Percentiles rank a stretch among this genome's conserved stretches.
phyloP scores from a whole-genome alignment of 768 basidiomycete species.

The Serendipita sp. region DNA sequence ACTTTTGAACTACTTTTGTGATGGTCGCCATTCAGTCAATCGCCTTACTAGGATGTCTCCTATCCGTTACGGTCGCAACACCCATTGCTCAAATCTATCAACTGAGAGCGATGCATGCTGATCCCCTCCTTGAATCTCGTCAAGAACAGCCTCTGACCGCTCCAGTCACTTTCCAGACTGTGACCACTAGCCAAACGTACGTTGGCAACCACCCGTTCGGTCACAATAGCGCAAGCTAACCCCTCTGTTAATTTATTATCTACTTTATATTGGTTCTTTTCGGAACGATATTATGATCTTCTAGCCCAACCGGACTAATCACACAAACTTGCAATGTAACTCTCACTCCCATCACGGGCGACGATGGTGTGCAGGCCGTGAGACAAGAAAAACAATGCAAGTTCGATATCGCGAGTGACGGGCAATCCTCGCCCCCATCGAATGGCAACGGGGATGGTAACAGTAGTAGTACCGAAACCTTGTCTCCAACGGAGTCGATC shows the following conservation, averaged over 20 bases:
- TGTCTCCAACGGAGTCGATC: not conserved
- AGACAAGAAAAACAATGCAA: slow-evolving; percentile 40
- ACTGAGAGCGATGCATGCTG: not conserved
- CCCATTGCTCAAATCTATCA: not conserved
- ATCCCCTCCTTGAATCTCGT: slow-evolving; percentile 6
- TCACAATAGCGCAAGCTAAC: slow-evolving; percentile 3
- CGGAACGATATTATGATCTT: not conserved
- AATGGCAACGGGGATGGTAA: too few species aligned
- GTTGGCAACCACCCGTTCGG: slow-evolving; percentile 13
- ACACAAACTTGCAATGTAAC: slow-evolving; percentile 44
- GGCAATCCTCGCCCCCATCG: slow-evolving; percentile 11
- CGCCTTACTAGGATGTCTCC: slow-evolving; percentile 25
- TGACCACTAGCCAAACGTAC: slow-evolving; percentile 32
- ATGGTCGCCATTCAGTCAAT: slow-evolving; percentile 20
- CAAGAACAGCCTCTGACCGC: slow-evolving; percentile 16
- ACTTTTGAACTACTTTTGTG: not conserved
- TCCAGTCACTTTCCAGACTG: slow-evolving; percentile 28
- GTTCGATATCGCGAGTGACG: slow-evolving; percentile 15
- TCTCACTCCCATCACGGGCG: slow-evolving; percentile 37
- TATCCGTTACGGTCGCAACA: slow-evolving; percentile 18
- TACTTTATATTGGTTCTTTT: not conserved
- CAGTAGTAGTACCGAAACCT: not conserved
- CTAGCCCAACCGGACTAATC: slow-evolving; percentile 27
- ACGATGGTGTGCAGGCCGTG: slow-evolving; percentile 33
- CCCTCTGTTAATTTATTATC: slow-evolving; percentile 8